These are phyloP conservation scores for Aphanocladium album DNA, from an alignment of 2,329 filamentous ascomycete genomes.

Conservation along the genomic window DNA sequence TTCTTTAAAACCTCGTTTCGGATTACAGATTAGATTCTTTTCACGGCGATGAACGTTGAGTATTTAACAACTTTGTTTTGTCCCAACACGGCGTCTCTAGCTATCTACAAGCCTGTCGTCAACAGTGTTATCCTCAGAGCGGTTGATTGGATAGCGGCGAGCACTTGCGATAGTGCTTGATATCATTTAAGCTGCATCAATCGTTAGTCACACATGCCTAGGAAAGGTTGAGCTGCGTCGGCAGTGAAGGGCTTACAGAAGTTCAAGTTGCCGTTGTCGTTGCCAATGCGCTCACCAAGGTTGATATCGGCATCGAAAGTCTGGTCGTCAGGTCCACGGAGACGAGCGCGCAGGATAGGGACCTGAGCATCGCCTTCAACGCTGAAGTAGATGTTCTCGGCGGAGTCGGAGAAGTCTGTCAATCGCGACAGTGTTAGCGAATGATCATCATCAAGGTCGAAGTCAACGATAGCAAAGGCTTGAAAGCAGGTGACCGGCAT, in stretches of 20 bases:
- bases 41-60: not conserved
- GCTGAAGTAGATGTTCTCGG: slow-evolving; percentile 40
- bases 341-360: slow-evolving; percentile 48
- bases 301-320: slow-evolving; percentile 45
- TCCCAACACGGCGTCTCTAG: too few relatives aligned
- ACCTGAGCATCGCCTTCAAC: slow-evolving; percentile 46
- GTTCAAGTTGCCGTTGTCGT: slow-evolving; percentile 43
- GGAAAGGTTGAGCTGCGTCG: too few relatives aligned
- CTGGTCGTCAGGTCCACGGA: slow-evolving; percentile 41
- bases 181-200: not conserved
- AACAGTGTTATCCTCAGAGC: too few relatives aligned
- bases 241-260: slow-evolving; percentile 25
- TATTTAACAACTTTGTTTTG: not conserved
- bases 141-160: too few relatives aligned
- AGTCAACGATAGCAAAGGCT: not conserved
- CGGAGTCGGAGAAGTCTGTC: slow-evolving; percentile 40
- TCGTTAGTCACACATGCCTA: not conserved
- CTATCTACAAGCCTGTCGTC: not conserved
- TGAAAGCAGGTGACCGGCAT: not conserved
- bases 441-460: not conserved
- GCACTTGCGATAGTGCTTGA: too few relatives aligned
- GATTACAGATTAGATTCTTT: not conserved
- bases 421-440: not conserved
- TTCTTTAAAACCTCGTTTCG: not conserved
- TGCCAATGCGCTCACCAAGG: slow-evolving; percentile 49